phyloP scores from a whole-genome alignment of 75 land plant genomes.

The Pseudotsuga menziesii region DNA sequence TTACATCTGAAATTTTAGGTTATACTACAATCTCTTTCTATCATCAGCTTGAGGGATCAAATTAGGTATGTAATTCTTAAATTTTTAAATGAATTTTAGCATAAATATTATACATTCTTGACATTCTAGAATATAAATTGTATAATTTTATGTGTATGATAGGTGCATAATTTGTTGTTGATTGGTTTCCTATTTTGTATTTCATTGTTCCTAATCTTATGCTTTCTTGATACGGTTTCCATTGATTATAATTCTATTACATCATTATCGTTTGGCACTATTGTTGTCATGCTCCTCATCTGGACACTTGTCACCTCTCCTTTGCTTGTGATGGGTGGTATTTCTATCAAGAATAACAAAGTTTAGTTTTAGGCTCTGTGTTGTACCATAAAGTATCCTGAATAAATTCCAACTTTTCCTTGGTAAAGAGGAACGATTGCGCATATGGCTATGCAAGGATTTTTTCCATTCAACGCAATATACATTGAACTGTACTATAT shows the following conservation, averaged over 20 bases:
- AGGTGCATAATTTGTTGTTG: slow-evolving; percentile 48
- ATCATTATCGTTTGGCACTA: slow-evolving; percentile 54
- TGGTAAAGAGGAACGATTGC: slow-evolving; percentile 63
- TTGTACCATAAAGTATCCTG: slow-evolving; percentile 63
- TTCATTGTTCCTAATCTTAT: slow-evolving; percentile 53
- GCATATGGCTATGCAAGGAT: slow-evolving; percentile 85
- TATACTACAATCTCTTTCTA: slow-evolving; percentile 56
- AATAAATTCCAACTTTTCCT: slow-evolving; percentile 71
- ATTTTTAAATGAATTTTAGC: too few relatives aligned
- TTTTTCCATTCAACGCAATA: slow-evolving; percentile 81
- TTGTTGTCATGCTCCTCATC: slow-evolving; percentile 61
- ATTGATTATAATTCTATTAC: slow-evolving; percentile 63
- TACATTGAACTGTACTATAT: slow-evolving; percentile 75
- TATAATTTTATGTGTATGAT: background rate
- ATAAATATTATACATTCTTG: too few relatives aligned
- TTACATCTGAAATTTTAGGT: slow-evolving; percentile 72
- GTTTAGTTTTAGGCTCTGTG: slow-evolving; percentile 68
- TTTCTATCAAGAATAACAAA: slow-evolving; percentile 76
- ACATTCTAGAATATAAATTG: background rate
- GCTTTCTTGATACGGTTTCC: slow-evolving; percentile 57
- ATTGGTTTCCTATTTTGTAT: slow-evolving; percentile 64
- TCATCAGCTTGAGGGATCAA: slow-evolving; percentile 56
- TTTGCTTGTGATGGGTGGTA: slow-evolving; percentile 70
- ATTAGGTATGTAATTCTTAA: slow-evolving; percentile 35
- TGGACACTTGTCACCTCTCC: slow-evolving; percentile 77